Evolutionary conservation across 2,329 filamentous ascomycete genomes (phyloP).

Genomic region (Sphaerulina vaccinii): DNA sequence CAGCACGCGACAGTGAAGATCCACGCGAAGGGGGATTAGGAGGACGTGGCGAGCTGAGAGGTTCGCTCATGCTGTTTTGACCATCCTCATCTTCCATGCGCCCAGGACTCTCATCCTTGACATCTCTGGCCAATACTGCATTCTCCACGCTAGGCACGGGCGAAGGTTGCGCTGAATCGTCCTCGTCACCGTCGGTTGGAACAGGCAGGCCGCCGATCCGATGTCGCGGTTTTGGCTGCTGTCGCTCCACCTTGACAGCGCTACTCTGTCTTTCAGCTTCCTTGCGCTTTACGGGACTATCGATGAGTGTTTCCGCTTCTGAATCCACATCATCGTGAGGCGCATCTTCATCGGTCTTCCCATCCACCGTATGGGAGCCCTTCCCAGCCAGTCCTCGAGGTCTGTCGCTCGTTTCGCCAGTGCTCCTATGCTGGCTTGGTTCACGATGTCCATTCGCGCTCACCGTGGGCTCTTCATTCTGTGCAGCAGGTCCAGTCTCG

Average conservation of each 20-base stretch:
- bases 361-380: slow-evolving; percentile 6
- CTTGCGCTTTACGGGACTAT: slow-evolving; percentile 43
- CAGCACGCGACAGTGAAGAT: slow-evolving; percentile 31
- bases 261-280: slow-evolving; percentile 38
- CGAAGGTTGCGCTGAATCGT: slow-evolving; percentile 32
- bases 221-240: slow-evolving; percentile 23
- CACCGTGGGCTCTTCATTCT: neutral
- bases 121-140: slow-evolving; percentile 17
- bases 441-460: slow-evolving; percentile 15
- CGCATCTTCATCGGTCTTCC: slow-evolving; percentile 16
- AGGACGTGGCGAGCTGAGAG: slow-evolving; percentile 34
- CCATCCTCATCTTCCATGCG: neutral
- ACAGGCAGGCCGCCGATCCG: slow-evolving; percentile 36
- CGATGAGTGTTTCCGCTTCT: slow-evolving; percentile 52
- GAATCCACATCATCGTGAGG: slow-evolving; percentile 43
- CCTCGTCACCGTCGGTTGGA: slow-evolving; percentile 33
- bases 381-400: slow-evolving; percentile 4
- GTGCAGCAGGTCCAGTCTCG: slow-evolving; percentile 16
- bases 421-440: slow-evolving; percentile 2
- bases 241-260: slow-evolving; percentile 24
- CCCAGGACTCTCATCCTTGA: slow-evolving; percentile 14
- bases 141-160: slow-evolving; percentile 31
- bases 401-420: neutral
- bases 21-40: slow-evolving; percentile 24
- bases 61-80: slow-evolving; percentile 29